Conservation (phyloP, 441 rosid species). For the Theobroma grandiflorum region DNA sequence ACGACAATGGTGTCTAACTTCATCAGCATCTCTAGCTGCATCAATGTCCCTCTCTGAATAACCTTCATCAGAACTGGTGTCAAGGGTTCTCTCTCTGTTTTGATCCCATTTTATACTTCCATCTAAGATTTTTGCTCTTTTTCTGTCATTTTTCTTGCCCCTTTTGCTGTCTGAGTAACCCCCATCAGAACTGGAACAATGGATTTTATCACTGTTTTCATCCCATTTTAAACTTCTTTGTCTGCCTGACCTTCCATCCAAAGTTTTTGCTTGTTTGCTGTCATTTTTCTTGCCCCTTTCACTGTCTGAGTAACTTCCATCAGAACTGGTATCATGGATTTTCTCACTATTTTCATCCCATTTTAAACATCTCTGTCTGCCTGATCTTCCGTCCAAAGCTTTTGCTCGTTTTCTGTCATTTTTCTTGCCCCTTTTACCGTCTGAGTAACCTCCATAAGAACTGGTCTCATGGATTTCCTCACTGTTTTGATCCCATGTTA, state of each 20-base stretch:
- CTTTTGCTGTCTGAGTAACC: too few species aligned
- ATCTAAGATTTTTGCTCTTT: conserved; percentile 22
- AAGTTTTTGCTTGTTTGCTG: too few species aligned
- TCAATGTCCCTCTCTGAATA: conserved; percentile 45
- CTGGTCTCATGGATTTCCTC: conserved; percentile 33
- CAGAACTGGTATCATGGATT: background rate
- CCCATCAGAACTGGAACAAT: too few species aligned
- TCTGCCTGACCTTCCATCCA: too few species aligned
- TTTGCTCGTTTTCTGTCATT: too few species aligned
- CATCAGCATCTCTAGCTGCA: conserved; percentile 32
- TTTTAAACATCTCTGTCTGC: too few species aligned
- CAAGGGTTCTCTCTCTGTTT: too few species aligned
- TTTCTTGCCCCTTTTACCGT: background rate
- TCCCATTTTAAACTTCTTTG: too few species aligned
- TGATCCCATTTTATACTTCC: conserved; percentile 15
- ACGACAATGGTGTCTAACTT: conserved; percentile 32
- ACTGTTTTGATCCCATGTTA: conserved; percentile 34
- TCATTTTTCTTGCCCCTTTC: too few species aligned
- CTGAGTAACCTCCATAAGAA: conserved; percentile 33
- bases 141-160: conserved; percentile 26
- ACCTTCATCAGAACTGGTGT: conserved; percentile 25
- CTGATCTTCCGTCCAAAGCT: too few species aligned
- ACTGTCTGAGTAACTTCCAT: conserved; percentile 44
- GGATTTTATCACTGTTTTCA: too few species aligned
- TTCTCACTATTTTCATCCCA: too few species aligned